These are phyloP conservation scores for Drosera spatulata DNA, from an alignment of 179 eudicot genomes.

Conservation along the genomic window DNA sequence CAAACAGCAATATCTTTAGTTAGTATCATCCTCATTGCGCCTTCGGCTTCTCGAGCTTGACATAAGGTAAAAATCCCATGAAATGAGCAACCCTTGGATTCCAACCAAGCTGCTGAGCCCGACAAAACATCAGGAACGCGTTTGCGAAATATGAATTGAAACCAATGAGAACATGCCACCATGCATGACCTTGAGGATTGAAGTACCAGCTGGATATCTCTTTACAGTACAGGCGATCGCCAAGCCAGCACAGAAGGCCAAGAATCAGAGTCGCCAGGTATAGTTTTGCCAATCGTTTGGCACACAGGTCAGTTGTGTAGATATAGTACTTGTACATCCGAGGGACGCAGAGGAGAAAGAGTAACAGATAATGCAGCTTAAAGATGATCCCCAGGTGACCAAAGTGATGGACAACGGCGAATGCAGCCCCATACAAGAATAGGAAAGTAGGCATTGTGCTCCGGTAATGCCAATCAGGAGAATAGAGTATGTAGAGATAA, in stretches of 20 bases:
- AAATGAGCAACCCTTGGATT: conserved; percentile 25
- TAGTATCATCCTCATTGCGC: conserved; percentile 8
- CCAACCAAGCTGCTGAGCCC: conserved; percentile 38
- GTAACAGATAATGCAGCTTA: conserved; percentile 27
- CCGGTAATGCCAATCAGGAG: conserved; percentile 50
- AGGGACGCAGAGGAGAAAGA: conserved; percentile 42
- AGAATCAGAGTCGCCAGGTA: conserved; percentile 24
- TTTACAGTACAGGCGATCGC: conserved; percentile 28
- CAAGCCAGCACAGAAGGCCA: conserved; percentile 31
- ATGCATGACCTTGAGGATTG: conserved; percentile 45
- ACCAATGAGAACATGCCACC: conserved; percentile 44
- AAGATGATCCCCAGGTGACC: conserved; percentile 25
- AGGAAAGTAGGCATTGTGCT: conserved; percentile 51
- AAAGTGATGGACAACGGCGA: conserved; percentile 24
- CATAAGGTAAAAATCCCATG: conserved; percentile 41
- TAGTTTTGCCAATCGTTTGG: conserved; percentile 35
- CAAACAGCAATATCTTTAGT: too few relatives aligned
- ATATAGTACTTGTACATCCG: conserved; percentile 50
- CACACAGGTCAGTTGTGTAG: conserved; percentile 21
- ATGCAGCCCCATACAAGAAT: conserved; percentile 33
- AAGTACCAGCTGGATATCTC: conserved; percentile 21
- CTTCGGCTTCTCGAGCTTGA: conserved; percentile 33
- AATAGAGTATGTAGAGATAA: conserved; percentile 40
- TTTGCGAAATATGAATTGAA: conserved; percentile 39
- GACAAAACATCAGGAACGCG: conserved; percentile 44